Conservation (phyloP, 108 stramenopile species). For the Nitzschia sp. region DNA sequence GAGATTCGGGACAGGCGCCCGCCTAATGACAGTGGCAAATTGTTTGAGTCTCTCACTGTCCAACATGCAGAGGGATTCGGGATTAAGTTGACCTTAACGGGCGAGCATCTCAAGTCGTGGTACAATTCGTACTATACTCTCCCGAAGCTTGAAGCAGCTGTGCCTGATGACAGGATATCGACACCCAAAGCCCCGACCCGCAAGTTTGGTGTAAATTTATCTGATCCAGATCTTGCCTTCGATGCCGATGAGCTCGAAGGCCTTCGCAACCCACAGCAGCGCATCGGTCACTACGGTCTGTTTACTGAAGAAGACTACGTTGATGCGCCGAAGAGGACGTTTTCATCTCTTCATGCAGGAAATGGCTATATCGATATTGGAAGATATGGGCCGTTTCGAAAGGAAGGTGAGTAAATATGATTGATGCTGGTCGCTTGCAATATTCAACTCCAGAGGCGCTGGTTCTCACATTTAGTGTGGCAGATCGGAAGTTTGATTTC, state of each 20-base stretch:
- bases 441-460: too few species aligned
- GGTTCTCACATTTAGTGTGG: background rate
- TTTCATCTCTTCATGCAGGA: slow-evolving; percentile 28
- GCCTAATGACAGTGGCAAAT: background rate
- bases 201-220: slow-evolving; percentile 2
- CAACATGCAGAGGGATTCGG: slow-evolving; percentile 22
- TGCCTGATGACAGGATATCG: background rate
- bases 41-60: slow-evolving; percentile 25
- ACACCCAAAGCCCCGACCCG: background rate
- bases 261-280: background rate
- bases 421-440: slow-evolving; percentile 13
- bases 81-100: slow-evolving; percentile 45
- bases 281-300: background rate
- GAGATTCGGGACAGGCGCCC: background rate
- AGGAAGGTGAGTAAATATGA: slow-evolving; percentile 24
- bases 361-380: slow-evolving; percentile 61
- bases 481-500: slow-evolving; percentile 57
- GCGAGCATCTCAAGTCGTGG: slow-evolving; percentile 45
- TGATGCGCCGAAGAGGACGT: slow-evolving; percentile 10
- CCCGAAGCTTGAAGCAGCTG: slow-evolving; percentile 19
- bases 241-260: slow-evolving; percentile 15
- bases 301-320: slow-evolving; percentile 22
- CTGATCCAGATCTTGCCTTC: slow-evolving; percentile 4
- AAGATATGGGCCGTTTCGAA: slow-evolving; percentile 58
- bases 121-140: slow-evolving; percentile 43